These are phyloP conservation scores for Vaccinium corymbosum DNA, from an alignment of 148 eudicot species.

Conservation along the genomic window DNA sequence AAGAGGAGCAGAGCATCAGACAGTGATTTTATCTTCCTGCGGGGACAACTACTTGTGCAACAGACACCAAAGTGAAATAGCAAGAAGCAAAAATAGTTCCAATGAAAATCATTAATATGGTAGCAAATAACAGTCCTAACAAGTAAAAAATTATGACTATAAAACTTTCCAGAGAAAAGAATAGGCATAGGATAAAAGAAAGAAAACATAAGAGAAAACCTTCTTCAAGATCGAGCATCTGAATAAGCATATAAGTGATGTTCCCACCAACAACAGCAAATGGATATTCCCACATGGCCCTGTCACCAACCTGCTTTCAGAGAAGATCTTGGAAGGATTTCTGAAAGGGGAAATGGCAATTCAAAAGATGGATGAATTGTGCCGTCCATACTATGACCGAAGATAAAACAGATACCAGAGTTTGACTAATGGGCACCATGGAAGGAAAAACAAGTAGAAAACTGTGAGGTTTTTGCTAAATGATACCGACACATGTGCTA, in stretches of 20 bases:
- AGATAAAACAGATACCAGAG: too few relatives aligned
- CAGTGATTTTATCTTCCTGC: not conserved
- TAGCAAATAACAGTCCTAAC: not conserved
- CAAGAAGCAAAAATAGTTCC: not conserved
- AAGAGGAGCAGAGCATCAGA: not conserved
- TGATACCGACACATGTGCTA: too few relatives aligned
- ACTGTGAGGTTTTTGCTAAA: too few relatives aligned
- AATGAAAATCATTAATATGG: not conserved
- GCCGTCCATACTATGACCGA: not conserved
- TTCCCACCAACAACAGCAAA: slow-evolving; percentile 99
- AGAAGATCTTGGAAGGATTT: slow-evolving; percentile 92
- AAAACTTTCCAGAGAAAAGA: not conserved
- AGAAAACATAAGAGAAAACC: slow-evolving; percentile 31
- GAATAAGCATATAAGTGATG: slow-evolving; percentile 92
- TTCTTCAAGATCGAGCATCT: slow-evolving; percentile 95
- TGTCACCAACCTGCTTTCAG: slow-evolving; percentile 78
- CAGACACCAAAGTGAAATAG: slow-evolving; percentile 11
- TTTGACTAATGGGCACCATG: too few relatives aligned
- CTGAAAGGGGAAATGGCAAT: slow-evolving; percentile 34
- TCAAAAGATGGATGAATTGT: not conserved
- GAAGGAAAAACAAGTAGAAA: too few relatives aligned
- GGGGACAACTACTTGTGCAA: not conserved
- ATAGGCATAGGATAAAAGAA: not conserved
- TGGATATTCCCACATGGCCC: slow-evolving; percentile 98
- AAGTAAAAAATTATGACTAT: not conserved